A percentile compares a stretch with the other conserved stretches of the same genome.
These are phyloP conservation scores for Cornus kousa DNA, from an alignment of 148 eudicot species.

Conservation along the genomic window DNA sequence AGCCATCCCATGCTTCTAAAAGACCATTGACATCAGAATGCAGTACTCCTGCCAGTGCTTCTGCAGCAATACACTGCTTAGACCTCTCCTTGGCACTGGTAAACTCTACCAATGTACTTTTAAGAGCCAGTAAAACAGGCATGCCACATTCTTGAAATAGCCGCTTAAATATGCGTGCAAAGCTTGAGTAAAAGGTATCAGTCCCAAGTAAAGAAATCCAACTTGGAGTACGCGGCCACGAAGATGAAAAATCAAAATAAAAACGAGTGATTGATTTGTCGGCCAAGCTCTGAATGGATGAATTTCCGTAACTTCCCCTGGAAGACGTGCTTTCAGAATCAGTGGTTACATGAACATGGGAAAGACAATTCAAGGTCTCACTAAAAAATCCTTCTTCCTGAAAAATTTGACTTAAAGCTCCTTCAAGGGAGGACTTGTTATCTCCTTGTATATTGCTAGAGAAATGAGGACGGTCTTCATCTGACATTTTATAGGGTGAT, in stretches of 20 bases:
- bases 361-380: slow-evolving; percentile 83
- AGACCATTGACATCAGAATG: slow-evolving; percentile 92
- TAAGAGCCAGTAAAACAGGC: slow-evolving; percentile 64
- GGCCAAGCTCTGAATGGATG: slow-evolving; percentile 89
- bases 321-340: slow-evolving; percentile 72
- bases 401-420: slow-evolving; percentile 64
- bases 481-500: slow-evolving; percentile 75
- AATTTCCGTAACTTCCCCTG: slow-evolving; percentile 65
- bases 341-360: slow-evolving; percentile 82
- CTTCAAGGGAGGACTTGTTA: slow-evolving; percentile 75
- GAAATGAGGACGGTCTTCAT: slow-evolving; percentile 29
- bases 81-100: slow-evolving; percentile 87
- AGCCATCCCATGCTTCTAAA: slow-evolving; percentile 85
- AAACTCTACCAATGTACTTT: slow-evolving; percentile 69
- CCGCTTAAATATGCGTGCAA: slow-evolving; percentile 92
- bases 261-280: slow-evolving; percentile 96
- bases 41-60: slow-evolving; percentile 85
- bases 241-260: slow-evolving; percentile 94
- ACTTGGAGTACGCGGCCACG: slow-evolving; percentile 99
- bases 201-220: slow-evolving; percentile 94
- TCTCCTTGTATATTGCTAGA: slow-evolving; percentile 34
- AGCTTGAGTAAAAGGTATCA: slow-evolving; percentile 93
- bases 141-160: slow-evolving; percentile 95
- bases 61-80: slow-evolving; percentile 99
- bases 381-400: slow-evolving; percentile 91